Base-by-base conservation (phyloP, 2,329 filamentous ascomycete genomes). In the Cryphonectria nitschkei region DNA sequence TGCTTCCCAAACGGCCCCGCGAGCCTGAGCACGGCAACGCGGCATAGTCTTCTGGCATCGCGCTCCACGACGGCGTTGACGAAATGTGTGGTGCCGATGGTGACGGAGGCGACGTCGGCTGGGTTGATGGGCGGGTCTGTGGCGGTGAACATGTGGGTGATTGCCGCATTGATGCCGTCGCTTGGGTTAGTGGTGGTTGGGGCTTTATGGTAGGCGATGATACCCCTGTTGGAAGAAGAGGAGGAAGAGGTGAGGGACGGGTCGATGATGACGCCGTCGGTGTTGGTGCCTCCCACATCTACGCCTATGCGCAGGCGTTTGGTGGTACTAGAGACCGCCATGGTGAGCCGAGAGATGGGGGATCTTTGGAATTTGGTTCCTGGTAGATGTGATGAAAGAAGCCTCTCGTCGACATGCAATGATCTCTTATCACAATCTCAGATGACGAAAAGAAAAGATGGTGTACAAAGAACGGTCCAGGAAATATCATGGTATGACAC, bases 21-120 rank as follows among this genome's bases (percentile, higher is more conserved):
- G 11, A 81, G 76, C 19, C 79, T 76, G 32, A 81, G 68, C 32
- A 80, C 76, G 8, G 78, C 79, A 16, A 81, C 79, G 19, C 69
- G 74, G 6, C 73, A 73, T 2, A 81, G 74, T 3, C 74, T 65
- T 7, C 69, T 64, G 9, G 75, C 70, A 58, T 76, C 75, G n/a
- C 68, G 68, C 69, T 76, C 74, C 11, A 76, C 68, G 50, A 76
- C 70, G 37, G 71, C 70, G 61, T 76, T 76, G 73, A 76, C 70
- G 58, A 76, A 75, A 65, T 75, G 74, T 61, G 75, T 75, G 3
- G 75, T 76, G 19, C 75, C 75, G 34, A 76, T 68, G 5, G 71
- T 75, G 9, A 75, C 67, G 64, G 68, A 65, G 50, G 69, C 68
- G 29, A 75, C 68, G 16, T 67, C 50, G 9, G 52, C 64, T 14